These are phyloP conservation scores for Melastoma candidum DNA, from an alignment of 441 rosid species.

Conservation along the genomic window DNA sequence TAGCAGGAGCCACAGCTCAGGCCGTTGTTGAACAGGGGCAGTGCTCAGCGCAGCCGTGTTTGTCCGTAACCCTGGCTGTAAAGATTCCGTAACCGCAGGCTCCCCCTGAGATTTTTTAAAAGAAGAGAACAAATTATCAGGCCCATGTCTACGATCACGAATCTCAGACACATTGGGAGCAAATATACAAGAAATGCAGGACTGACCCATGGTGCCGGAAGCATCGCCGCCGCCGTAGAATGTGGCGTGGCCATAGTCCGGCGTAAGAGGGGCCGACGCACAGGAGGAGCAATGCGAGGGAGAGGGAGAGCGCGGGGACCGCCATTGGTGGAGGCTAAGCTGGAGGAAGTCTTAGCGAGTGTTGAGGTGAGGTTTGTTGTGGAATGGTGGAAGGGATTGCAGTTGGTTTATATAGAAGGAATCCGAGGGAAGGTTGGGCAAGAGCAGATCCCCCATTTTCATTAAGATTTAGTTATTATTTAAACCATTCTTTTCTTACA, in stretches of 20 bases:
- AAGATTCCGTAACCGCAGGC: conserved; percentile 9
- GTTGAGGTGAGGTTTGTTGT: too few relatives aligned
- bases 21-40: conserved; percentile 25
- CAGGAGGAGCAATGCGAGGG: conserved; percentile 6
- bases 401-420: too few relatives aligned
- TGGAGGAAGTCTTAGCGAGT: too few relatives aligned
- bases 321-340: too few relatives aligned
- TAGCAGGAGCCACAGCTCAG: conserved; percentile 17
- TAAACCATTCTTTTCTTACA: too few relatives aligned
- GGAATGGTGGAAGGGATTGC: too few relatives aligned
- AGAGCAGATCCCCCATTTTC: too few relatives aligned
- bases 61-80: conserved; percentile 36
- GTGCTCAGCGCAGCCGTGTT: conserved; percentile 40
- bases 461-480: too few relatives aligned
- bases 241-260: conserved; percentile 36
- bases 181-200: background rate
- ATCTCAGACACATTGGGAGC: background rate
- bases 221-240: conserved; percentile 50
- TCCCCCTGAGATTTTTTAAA: too few relatives aligned
- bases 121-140: too few relatives aligned
- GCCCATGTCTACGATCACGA: background rate
- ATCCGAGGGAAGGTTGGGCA: too few relatives aligned
- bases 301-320: background rate
- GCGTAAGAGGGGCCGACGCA: conserved; percentile 12
- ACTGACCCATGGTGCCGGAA: conserved; percentile 45